phyloP scores from a whole-genome alignment of 306 rosid genomes.

The Malus asiatica region DNA sequence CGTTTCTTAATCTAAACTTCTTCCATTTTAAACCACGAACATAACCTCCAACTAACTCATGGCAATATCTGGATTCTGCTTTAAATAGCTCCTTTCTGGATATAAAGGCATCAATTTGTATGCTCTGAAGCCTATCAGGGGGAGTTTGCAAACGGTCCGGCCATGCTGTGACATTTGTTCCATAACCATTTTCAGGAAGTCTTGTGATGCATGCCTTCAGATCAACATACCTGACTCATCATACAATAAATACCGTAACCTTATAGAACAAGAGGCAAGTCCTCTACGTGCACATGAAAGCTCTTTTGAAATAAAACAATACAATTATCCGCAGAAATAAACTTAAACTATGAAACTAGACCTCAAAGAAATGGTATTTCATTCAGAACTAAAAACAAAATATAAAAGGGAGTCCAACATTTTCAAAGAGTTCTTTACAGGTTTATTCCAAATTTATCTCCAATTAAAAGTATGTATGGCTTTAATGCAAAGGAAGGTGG shows the following conservation, averaged over 20 bases:
- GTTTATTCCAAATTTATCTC: neutral
- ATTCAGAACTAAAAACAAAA: neutral
- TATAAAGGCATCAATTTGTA: conserved; percentile 61
- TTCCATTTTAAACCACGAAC: conserved; percentile 64
- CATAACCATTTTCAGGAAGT: conserved; percentile 64
- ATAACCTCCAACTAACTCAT: conserved; percentile 55
- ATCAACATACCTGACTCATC: conserved; percentile 62
- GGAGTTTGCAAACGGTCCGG: conserved; percentile 78
- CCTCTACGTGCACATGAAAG: neutral
- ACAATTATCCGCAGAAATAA: neutral
- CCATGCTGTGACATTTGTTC: conserved; percentile 61
- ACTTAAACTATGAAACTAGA: neutral
- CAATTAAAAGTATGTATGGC: neutral
- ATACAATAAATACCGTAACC: conserved; percentile 19
- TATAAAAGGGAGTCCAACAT: neutral
- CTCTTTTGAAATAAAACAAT: neutral
- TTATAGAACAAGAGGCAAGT: neutral
- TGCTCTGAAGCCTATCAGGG: conserved; percentile 82
- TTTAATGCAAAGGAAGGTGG: neutral
- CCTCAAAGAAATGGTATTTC: neutral
- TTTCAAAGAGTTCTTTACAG: neutral
- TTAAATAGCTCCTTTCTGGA: conserved; percentile 84
- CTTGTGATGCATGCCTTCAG: conserved; percentile 77
- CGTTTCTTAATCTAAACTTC: conserved; percentile 65
- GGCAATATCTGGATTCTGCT: conserved; percentile 80